phyloP scores from a whole-genome alignment of 805 yeast genomes.

The Saccharomycopsis selenospora region DNA sequence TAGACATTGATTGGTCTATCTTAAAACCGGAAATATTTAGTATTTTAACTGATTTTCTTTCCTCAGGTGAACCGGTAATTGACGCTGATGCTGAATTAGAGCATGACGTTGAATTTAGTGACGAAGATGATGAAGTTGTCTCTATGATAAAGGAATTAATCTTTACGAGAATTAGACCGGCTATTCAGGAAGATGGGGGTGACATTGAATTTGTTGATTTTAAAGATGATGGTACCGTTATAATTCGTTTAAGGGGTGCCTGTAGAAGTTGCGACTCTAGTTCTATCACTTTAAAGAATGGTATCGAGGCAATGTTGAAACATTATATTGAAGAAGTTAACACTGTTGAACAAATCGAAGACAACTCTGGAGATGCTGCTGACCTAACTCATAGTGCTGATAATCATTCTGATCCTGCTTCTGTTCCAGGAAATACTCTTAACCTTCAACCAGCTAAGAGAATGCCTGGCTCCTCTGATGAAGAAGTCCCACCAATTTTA shows the following conservation, averaged over 20 bases:
- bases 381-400: not conserved
- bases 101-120: constrained; percentile 34
- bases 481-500: constrained; percentile 18
- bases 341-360: constrained; percentile 46
- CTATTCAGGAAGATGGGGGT: constrained; percentile 71
- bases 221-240: constrained; percentile 51
- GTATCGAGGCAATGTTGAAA: constrained; percentile 65
- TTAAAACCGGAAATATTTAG: constrained; percentile 59
- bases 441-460: constrained; percentile 14
- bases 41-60: constrained; percentile 26
- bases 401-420: not conserved
- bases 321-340: constrained; percentile 64
- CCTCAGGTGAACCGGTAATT: constrained; percentile 46
- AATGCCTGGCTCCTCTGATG: constrained; percentile 5
- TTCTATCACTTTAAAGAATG: constrained; percentile 58
- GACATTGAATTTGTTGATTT: constrained; percentile 61
- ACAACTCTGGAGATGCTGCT: constrained; percentile 27
- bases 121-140: constrained; percentile 60
- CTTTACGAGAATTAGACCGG: constrained; percentile 65
- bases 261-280: constrained; percentile 67
- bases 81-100: constrained; percentile 24
- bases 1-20: constrained; percentile 46
- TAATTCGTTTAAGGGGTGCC: constrained; percentile 56
- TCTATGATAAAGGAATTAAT: constrained; percentile 63
- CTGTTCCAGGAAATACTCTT: not conserved